Evolutionary conservation across 73 alveolate species (phyloP).

Genomic region (Urostyla sp.): DNA sequence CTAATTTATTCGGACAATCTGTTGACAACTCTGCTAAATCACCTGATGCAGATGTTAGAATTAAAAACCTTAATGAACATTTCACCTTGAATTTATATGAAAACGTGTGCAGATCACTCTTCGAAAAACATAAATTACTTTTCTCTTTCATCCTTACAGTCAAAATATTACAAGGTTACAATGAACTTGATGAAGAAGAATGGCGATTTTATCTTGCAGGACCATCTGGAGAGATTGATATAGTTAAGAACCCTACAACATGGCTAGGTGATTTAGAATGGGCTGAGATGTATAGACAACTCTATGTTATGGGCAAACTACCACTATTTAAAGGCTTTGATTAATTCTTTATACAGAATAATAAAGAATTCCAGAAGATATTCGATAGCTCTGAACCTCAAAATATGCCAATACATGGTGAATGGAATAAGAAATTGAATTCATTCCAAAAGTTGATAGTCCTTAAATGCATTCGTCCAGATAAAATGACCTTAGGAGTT

Average conservation of each 20-base stretch:
- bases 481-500: constrained; percentile 90
- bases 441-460: constrained; percentile 90
- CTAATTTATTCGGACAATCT: constrained; percentile 97
- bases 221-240: constrained; percentile 94
- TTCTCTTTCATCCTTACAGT: constrained; percentile 98
- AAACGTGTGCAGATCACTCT: constrained; percentile 98
- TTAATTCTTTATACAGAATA: constrained; percentile 81
- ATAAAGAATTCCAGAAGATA: constrained; percentile 78
- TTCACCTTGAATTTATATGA: constrained; percentile 98
- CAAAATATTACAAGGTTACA: constrained; percentile 89
- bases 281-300: constrained; percentile 95
- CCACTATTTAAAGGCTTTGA: constrained; percentile 93
- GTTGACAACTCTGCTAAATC: constrained; percentile 98
- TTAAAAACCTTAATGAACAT: constrained; percentile 90
- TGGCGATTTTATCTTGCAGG: constrained; percentile 98
- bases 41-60: constrained; percentile 94
- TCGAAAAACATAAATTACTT: constrained; percentile 98
- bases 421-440: constrained; percentile 93
- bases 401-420: constrained; percentile 92
- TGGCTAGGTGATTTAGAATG: constrained; percentile 98
- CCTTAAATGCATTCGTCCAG: constrained; percentile 95
- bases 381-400: constrained; percentile 95
- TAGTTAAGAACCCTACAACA: constrained; percentile 95
- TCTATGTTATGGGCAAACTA: constrained; percentile 87
- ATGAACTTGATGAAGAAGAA: constrained; percentile 78